Conservation (phyloP, 2,329 filamentous ascomycete genomes). For the Ascochyta clinopodiicola region DNA sequence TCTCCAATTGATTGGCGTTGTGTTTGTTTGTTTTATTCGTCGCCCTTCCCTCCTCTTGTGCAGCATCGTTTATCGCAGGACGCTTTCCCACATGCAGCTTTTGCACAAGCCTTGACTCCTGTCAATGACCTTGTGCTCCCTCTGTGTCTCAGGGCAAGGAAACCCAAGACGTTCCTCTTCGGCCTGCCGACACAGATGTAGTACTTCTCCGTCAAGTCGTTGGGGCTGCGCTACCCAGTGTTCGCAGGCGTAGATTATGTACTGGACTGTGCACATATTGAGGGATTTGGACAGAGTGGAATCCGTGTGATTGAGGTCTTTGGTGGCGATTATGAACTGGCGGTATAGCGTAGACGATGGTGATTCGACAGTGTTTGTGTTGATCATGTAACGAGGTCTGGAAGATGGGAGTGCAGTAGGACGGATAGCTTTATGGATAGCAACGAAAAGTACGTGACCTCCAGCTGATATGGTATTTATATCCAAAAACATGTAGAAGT, state of each 20-base stretch:
- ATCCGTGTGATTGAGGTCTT: not conserved
- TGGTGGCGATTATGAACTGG: not conserved
- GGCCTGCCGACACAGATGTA: conserved; percentile 38
- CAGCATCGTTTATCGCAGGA: conserved; percentile 8
- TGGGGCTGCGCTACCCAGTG: conserved; percentile 43
- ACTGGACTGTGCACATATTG: conserved; percentile 43
- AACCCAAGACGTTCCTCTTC: conserved; percentile 36
- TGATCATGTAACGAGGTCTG: not conserved
- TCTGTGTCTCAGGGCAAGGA: conserved; percentile 35
- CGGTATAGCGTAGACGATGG: not conserved
- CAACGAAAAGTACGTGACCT: not conserved
- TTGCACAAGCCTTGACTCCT: conserved; percentile 43
- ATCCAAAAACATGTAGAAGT: conserved; percentile 4
- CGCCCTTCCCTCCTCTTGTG: not conserved
- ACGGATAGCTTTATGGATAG: not conserved
- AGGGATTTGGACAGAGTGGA: not conserved
- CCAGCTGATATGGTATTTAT: conserved; percentile 1
- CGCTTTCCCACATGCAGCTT: conserved; percentile 38
- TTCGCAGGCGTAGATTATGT: conserved; percentile 41
- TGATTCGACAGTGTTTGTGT: not conserved
- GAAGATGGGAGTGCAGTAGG: not conserved
- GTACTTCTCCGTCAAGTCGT: conserved; percentile 33
- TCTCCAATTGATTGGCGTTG: not conserved
- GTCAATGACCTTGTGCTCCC: conserved; percentile 40
- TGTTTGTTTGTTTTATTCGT: conserved; percentile 9